phyloP scores from a whole-genome alignment of 331 rosid species.

The Quercus lobata region DNA sequence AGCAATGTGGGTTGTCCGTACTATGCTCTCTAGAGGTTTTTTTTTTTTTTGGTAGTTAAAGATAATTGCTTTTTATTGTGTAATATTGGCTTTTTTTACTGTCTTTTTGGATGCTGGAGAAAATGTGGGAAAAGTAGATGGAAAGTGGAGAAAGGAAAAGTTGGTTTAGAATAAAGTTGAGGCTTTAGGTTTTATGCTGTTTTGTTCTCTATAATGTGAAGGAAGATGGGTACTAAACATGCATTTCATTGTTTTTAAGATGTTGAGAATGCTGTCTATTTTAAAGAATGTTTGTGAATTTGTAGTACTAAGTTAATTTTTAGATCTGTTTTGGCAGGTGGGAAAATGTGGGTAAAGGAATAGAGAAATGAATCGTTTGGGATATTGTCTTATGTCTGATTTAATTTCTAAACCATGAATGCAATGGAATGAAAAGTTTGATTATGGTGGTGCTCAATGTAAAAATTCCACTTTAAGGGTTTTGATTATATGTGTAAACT shows the following conservation, averaged over 20 bases:
- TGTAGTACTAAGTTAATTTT: neutral
- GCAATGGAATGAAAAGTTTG: neutral
- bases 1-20: neutral
- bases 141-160: neutral
- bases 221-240: neutral
- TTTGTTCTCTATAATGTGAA: neutral
- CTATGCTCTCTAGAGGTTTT: neutral
- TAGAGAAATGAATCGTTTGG: neutral
- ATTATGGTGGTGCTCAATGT: neutral
- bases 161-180: neutral
- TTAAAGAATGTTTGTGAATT: neutral
- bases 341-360: neutral
- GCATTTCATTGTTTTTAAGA: neutral
- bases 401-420: neutral
- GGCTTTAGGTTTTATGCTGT: neutral
- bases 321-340: neutral
- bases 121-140: slow-evolving; percentile 5
- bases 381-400: neutral
- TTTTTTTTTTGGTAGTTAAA: neutral
- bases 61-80: neutral
- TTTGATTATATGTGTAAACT: neutral
- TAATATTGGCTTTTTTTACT: neutral
- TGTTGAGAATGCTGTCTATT: neutral
- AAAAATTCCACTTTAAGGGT: neutral
- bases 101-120: slow-evolving; percentile 6